Percentiles rank a stretch among this genome's conserved stretches.
Evolutionary conservation across 768 basidiomycete species (phyloP).

Genomic region (Filobasidium floriforme): DNA sequence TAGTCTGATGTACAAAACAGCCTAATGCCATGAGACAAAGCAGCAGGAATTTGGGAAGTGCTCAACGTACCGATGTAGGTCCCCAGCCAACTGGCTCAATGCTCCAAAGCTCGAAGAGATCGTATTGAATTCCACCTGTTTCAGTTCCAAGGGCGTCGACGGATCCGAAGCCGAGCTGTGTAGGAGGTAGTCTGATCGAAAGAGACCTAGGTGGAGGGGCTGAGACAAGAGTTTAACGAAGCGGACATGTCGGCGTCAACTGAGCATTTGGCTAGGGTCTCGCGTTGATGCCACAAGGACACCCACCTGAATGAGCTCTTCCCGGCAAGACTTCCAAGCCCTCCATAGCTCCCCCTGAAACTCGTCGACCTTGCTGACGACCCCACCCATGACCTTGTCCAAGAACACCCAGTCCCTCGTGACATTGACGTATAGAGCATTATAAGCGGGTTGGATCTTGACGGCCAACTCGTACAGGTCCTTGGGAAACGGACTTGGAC

Average conservation of each 20-base stretch:
- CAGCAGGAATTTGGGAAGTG: too few species aligned
- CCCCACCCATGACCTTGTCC: constrained; percentile 75
- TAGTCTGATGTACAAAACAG: too few species aligned
- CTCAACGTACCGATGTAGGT: constrained; percentile 66
- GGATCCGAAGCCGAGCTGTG: constrained; percentile 49
- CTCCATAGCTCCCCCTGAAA: constrained; percentile 81
- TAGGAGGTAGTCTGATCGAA: constrained; percentile 88
- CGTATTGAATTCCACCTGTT: constrained; percentile 98
- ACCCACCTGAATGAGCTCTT: constrained; percentile 56
- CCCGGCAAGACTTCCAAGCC: constrained; percentile 69
- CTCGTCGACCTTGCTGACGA: constrained; percentile 73
- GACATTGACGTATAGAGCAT: constrained; percentile 74
- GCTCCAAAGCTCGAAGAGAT: constrained; percentile 85
- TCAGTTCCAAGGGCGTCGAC: constrained; percentile 49
- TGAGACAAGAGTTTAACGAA: constrained; percentile 47
- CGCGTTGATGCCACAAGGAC: too few species aligned
- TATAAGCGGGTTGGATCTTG: constrained; percentile 67
- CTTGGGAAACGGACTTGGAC: constrained; percentile 80
- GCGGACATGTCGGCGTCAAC: too few species aligned
- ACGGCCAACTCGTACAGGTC: constrained; percentile 60
- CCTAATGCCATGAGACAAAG: too few species aligned
- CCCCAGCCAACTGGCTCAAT: constrained; percentile 49
- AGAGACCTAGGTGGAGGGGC: constrained; percentile 80
- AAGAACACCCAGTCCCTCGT: constrained; percentile 72
- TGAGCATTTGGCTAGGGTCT: too few species aligned